Conservation (phyloP, 2,329 filamentous ascomycete species). For the Pseudocercospora pini-densiflorae region DNA sequence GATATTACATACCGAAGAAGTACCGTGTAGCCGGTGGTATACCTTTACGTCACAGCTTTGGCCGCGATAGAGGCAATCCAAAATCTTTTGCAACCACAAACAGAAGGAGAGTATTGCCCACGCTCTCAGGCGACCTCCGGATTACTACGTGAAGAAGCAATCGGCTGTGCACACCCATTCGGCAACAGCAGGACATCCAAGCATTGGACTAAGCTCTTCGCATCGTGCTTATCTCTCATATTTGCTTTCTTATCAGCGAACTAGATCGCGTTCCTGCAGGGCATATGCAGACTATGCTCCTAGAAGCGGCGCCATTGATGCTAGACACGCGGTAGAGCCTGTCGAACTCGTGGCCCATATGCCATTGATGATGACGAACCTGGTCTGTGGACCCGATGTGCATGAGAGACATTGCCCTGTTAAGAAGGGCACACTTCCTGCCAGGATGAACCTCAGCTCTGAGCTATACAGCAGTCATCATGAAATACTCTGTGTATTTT, state of each 20-base stretch:
- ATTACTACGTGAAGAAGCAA: neutral
- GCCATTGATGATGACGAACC: conserved; percentile 7
- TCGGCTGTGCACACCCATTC: neutral
- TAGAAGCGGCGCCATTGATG: neutral
- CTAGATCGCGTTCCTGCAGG: conserved; percentile 1
- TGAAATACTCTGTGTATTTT: neutral
- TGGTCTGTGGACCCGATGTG: neutral
- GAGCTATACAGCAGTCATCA: neutral
- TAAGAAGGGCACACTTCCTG: neutral
- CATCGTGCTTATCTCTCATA: neutral
- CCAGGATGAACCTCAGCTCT: neutral
- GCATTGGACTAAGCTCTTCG: neutral
- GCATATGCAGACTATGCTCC: neutral
- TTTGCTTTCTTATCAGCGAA: conserved; percentile 1
- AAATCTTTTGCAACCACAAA: too few relatives aligned
- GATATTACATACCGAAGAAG: too few relatives aligned
- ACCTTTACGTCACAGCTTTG: too few relatives aligned
- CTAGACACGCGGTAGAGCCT: neutral
- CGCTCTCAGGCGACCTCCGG: neutral
- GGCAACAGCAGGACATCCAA: neutral
- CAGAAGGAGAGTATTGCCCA: too few relatives aligned
- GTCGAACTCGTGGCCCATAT: neutral
- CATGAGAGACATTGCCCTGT: neutral
- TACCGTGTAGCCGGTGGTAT: too few relatives aligned
- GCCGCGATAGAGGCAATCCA: too few relatives aligned